Evolutionary conservation across 202 grass and related monocot genomes (phyloP), one percentile per base, ranked within the genome.

Genomic region (Zizania palustris): DNA sequence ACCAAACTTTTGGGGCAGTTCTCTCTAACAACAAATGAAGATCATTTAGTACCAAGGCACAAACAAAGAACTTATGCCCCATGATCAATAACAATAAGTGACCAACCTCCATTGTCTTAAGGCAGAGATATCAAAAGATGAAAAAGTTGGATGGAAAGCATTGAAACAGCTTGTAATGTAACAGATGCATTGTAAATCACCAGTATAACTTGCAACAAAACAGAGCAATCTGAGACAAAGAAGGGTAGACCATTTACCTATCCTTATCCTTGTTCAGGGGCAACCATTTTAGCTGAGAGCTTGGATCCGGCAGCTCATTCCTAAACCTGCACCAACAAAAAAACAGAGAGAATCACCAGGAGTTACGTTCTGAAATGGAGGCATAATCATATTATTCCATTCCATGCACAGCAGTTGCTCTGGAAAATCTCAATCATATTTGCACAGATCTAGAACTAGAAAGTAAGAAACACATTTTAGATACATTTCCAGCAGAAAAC

Each of bases 221-320:
- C 62, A 72, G 21, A 78, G 39, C 13, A 67, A 63, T 43, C 38
- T 40, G 50, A 81, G 13, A 70, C 9, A 82, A 57, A 43, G 43
- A 42, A 43, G 20, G 73, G 58, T 63, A 85, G 41, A 62, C 70
- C 75, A 57, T 1, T 62, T 90, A 99, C 96, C 92, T 59, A 60
- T 96, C 92, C 76, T 99, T 98, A 85, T 98, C 91, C 44, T 85
- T 99, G 82, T 93, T 90, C 15, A 99, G 79, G 36, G 96, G 82
- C 57, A 99, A 82, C 87, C 91, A 86, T 87, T 96, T 99, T 67
- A 89, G 85, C 57, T 87, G 89, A 42, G 89, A 85, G 43, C 85
- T 96, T 76, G 91, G 80, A 81, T 99, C 96, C 13, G 96, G 96
- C 44, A 99, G 76, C 69, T 99, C 96, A 92, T 99, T 95, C 79